Conservation (phyloP, 768 basidiomycete genomes). For the Crepidotus variabilis region DNA sequence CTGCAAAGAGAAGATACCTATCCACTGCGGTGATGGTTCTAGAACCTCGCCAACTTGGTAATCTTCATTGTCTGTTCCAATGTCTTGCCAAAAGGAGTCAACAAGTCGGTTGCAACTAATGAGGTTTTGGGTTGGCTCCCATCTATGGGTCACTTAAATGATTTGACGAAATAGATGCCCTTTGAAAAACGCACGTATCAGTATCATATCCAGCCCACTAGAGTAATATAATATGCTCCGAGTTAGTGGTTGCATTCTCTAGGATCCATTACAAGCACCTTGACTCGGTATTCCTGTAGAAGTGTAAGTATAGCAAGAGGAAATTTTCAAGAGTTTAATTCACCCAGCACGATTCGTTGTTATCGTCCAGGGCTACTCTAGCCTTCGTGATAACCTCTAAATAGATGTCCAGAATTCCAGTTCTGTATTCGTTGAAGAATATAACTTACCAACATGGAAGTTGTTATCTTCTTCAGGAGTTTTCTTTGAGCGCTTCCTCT, state of each 20-base stretch:
- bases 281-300: constrained; percentile 59
- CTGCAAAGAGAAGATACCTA: constrained; percentile 35
- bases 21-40: constrained; percentile 50
- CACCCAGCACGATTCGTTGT: constrained; percentile 46
- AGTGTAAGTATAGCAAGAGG: neutral
- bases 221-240: too few species aligned
- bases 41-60: constrained; percentile 44
- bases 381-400: constrained; percentile 62
- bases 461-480: neutral
- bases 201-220: constrained; percentile 68
- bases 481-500: constrained; percentile 11
- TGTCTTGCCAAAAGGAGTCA: constrained; percentile 58
- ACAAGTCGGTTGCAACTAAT: constrained; percentile 53
- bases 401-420: constrained; percentile 1
- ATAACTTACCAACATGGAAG: constrained; percentile 3
- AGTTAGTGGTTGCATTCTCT: neutral
- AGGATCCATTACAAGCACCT: constrained; percentile 37
- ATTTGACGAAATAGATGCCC: constrained; percentile 1
- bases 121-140: constrained; percentile 67
- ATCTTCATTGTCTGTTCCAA: constrained; percentile 55
- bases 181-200: constrained; percentile 42
- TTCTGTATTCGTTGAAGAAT: constrained; percentile 27
- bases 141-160: constrained; percentile 34
- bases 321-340: constrained; percentile 16
- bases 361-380: constrained; percentile 34